Evolutionary conservation across 1,139 yeast genomes (phyloP), one percentile per base, ranked within the genome.

Genomic region (Yamadazyma diospyri): DNA sequence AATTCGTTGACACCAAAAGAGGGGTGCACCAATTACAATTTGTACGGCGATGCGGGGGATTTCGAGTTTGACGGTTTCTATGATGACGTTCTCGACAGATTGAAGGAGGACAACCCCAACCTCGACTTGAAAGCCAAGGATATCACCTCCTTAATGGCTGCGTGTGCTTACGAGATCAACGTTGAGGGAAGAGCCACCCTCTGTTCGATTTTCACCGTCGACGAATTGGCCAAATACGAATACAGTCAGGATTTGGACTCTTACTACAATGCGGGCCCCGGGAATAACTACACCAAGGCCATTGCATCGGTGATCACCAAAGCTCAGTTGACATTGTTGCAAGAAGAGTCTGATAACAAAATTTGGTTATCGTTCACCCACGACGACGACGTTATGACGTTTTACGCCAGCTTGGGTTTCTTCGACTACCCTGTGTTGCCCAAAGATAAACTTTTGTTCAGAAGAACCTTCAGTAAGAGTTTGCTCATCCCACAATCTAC

Each of bases 401-500:
- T 65, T 43, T 59, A 72, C 34, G 55, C 77, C 16, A 72, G 79
- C 3, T 57, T 78, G 26, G 82, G 81, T 3, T 43, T 78, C 23
- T 60, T 71, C 19, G 58, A 59, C 6, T 41, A 46, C 2, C 43
- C 51, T 5, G 54, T 36, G 13, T 45, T 54, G 12, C 47, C 53
- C 20, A 39, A 43, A 10, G 46, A 41, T 14, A 36, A 59, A 27
- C 55, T 69, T 34, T 61, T 64, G 26, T 66, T 70, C 45, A 60
- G 62, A 34, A 55, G 64, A 33, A 60, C 61, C 25, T 75, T 73
- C 58, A 61, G 60, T 29, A 61, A 67, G 31, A 64, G 73, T 4
- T 68, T 69, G 31, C 57, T 76, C 33, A 66, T 70, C 4, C 83
- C 83, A 9, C 76, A 73, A 69, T 79, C 79, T 23, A 75, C 77